phyloP scores from a whole-genome alignment of 306 rosid genomes.

The Sesbania bispinosa region DNA sequence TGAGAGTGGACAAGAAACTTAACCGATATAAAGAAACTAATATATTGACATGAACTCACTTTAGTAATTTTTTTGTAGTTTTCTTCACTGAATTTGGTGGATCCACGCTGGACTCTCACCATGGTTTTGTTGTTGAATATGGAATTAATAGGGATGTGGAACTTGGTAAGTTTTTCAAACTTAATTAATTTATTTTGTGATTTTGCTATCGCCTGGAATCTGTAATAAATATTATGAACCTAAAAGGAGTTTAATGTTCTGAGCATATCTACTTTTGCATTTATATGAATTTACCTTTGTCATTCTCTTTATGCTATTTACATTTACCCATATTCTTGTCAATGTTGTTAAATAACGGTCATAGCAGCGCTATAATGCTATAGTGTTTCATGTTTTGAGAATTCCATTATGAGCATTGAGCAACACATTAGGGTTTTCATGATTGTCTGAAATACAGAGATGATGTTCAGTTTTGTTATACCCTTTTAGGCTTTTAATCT shows the following conservation, averaged over 20 bases:
- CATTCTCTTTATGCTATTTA: background rate
- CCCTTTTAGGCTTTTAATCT: background rate
- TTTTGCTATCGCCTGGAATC: background rate
- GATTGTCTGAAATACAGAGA: conserved; percentile 8
- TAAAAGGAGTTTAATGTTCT: background rate
- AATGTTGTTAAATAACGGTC: too few relatives aligned
- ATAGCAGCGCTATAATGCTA: too few relatives aligned
- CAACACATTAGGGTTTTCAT: background rate
- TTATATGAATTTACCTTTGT: background rate
- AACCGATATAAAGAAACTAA: conserved; percentile 4
- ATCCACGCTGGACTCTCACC: conserved; percentile 89
- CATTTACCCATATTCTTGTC: background rate
- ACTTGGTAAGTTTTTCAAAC: conserved; percentile 63
- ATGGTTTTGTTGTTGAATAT: conserved; percentile 94
- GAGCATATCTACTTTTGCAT: background rate
- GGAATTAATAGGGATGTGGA: conserved; percentile 83
- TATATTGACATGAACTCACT: conserved; percentile 21
- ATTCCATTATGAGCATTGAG: too few relatives aligned
- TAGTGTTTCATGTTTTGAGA: too few relatives aligned
- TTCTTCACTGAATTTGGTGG: conserved; percentile 89
- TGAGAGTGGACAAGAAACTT: conserved; percentile 16
- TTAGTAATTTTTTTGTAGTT: conserved; percentile 52
- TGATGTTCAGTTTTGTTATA: background rate
- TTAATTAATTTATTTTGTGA: background rate
- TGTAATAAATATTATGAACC: background rate